A percentile compares a stretch with the other conserved stretches of the same genome.
phyloP scores from a whole-genome alignment of 345 rosid species.

The Linum trigynum region DNA sequence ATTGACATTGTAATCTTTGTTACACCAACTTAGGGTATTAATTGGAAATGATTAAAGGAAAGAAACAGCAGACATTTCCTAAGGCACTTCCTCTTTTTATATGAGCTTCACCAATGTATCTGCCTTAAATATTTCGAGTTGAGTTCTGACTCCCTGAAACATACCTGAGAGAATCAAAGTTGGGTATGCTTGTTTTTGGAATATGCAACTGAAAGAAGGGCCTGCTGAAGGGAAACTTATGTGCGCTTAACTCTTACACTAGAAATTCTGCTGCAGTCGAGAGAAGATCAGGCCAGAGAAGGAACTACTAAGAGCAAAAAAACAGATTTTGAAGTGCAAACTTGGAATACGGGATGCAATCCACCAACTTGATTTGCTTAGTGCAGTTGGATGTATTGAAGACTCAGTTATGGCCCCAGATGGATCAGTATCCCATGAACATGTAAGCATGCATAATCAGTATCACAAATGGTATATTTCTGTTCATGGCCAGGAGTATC shows the following conservation, averaged over 20 bases:
- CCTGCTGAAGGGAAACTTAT: background rate
- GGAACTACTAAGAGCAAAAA: conserved; percentile 78
- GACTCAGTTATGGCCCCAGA: conserved; percentile 80
- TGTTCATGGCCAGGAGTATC: conserved; percentile 1
- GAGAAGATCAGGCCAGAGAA: conserved; percentile 90
- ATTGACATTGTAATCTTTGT: too few relatives aligned
- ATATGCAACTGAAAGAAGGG: background rate
- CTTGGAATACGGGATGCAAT: conserved; percentile 89
- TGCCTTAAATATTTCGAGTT: background rate
- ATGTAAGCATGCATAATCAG: conserved; percentile 35
- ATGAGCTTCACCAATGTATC: background rate
- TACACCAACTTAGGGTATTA: background rate
- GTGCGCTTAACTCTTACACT: conserved; percentile 1
- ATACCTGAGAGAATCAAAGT: background rate
- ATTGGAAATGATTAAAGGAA: background rate
- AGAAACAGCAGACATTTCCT: background rate
- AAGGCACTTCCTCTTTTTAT: background rate
- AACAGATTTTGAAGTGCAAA: conserved; percentile 80
- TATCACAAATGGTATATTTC: background rate
- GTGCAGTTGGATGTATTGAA: conserved; percentile 76
- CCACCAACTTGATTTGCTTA: conserved; percentile 67
- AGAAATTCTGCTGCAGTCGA: conserved; percentile 43
- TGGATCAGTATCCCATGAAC: conserved; percentile 93
- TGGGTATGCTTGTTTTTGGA: background rate
- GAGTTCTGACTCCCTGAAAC: background rate